Evolutionary conservation across 805 yeast genomes (phyloP), one percentile per base, ranked within the genome.

Genomic region (Hanseniaspora taiwanica): DNA sequence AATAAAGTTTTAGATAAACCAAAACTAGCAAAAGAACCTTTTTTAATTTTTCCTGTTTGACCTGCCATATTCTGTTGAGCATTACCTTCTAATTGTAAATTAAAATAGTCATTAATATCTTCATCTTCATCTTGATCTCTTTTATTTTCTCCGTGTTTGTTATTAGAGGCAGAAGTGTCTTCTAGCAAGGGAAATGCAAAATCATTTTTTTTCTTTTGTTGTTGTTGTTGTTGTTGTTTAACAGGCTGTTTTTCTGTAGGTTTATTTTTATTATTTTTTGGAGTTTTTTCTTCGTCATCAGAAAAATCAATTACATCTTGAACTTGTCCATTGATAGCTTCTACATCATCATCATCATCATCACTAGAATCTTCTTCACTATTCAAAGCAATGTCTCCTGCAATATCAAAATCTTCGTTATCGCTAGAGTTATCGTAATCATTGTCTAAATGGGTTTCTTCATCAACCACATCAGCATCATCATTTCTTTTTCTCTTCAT

Each of bases 21-120:
- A 63, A 89, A 82, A 36, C 94, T 79, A 3, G 85, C 84, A 65
- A 89, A 89, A 20, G 93, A 73, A 29, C 96, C 94, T 39, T 75
- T 78, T 53, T 74, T 74, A 23, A 37, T 27, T 62, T 72, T 49
- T 47, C 57, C 21, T 13, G 24, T 41, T 8, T 64, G 45, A 12
- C 40, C 35, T 13, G 44, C 27, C 16, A 41, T 13, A 16, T 27
- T 65, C 60, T 46, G 54, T 42, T 60, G 58, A n/a, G 46, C 42
- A 21, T 54, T 52, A 62, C 47, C 52, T 4, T 47, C 47, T 14
- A 42, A 31, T 13, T 45, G 45, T 56, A 65, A 54, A 27, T 59
- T 58, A 45, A 64, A 64, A 48, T 65, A 68, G n/a, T 60, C 67
- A 31, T 68, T 63, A 31, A 69, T 57, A 33, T 71, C 76, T 19